Conservation (phyloP, 1,284 basidiomycete species). For the Boletus hoseneyae region DNA sequence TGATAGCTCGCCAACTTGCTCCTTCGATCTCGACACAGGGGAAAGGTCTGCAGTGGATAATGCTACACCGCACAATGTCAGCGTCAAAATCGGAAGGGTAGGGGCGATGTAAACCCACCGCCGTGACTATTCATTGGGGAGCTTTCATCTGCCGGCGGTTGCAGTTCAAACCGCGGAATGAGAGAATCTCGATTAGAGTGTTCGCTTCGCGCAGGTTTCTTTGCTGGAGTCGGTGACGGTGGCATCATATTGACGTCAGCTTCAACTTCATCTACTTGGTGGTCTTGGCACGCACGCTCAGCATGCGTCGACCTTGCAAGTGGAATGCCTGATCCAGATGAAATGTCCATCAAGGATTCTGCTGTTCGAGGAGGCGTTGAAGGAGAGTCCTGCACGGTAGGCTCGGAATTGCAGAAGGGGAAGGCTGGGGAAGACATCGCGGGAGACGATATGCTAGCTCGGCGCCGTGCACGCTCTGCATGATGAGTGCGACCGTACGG, state of each 20-base stretch:
- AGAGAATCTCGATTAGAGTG: constrained; percentile 30
- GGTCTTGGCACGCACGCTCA: constrained; percentile 42
- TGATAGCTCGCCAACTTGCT: constrained; percentile 37
- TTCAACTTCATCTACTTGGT: constrained; percentile 37
- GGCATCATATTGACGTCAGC: constrained; percentile 51
- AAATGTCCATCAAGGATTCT: constrained; percentile 19
- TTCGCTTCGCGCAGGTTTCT: constrained; percentile 23
- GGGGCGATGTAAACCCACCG: constrained; percentile 14
- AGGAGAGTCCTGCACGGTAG: constrained; percentile 11
- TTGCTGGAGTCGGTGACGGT: constrained; percentile 60
- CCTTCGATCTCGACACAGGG: constrained; percentile 20
- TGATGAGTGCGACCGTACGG: constrained; percentile 72
- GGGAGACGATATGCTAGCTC: constrained; percentile 29
- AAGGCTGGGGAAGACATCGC: constrained; percentile 22
- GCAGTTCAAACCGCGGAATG: constrained; percentile 43
- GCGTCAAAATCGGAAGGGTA: not conserved
- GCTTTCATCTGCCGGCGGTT: constrained; percentile 16
- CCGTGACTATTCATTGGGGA: constrained; percentile 19
- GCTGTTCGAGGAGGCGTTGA: constrained; percentile 22
- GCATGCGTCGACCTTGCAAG: constrained; percentile 48
- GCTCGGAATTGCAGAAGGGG: constrained; percentile 15
- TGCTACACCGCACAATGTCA: constrained; percentile 14
- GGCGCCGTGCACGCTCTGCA: constrained; percentile 42
- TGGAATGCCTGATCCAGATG: constrained; percentile 36
- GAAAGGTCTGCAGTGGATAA: constrained; percentile 23